Conservation (phyloP, 1,284 basidiomycete species). For the Earliella scabrosa region DNA sequence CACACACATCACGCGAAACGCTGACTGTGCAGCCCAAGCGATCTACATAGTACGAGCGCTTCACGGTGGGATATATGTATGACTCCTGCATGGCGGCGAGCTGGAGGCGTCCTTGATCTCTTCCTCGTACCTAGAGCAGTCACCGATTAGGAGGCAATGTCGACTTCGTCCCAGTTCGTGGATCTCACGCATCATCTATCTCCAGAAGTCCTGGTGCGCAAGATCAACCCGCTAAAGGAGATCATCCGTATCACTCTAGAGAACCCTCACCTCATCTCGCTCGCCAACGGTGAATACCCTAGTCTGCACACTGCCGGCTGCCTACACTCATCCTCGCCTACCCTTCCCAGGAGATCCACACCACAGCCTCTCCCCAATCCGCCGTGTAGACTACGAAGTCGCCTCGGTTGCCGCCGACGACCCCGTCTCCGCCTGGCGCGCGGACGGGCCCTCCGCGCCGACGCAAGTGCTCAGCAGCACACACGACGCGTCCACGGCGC, state of each 20-base stretch:
- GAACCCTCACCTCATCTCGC: slow-evolving; percentile 38
- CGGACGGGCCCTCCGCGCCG: slow-evolving; percentile 28
- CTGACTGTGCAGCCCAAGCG: too few relatives aligned
- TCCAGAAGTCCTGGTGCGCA: slow-evolving; percentile 33
- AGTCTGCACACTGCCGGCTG: neutral
- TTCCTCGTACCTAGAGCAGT: too few relatives aligned
- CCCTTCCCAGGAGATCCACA: slow-evolving; percentile 42
- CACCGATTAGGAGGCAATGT: too few relatives aligned
- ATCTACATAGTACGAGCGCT: too few relatives aligned
- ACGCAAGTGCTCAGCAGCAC: slow-evolving; percentile 35
- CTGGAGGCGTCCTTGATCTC: too few relatives aligned
- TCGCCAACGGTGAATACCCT: slow-evolving; percentile 42
- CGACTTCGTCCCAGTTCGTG: slow-evolving; percentile 13
- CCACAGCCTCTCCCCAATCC: slow-evolving; percentile 43
- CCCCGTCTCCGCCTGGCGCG: slow-evolving; percentile 35
- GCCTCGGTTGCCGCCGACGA: slow-evolving; percentile 37
- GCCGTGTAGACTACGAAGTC: slow-evolving; percentile 42
- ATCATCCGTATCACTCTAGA: slow-evolving; percentile 37
- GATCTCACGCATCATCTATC: slow-evolving; percentile 42
- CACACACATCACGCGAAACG: too few relatives aligned
- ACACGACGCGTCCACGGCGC: slow-evolving; percentile 32
- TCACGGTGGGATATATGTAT: too few relatives aligned
- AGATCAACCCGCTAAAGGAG: slow-evolving; percentile 43
- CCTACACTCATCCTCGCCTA: neutral
- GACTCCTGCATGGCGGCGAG: too few relatives aligned